These are phyloP conservation scores for Acacia crassicarpa DNA, from an alignment of 306 rosid genomes.

Conservation along the genomic window DNA sequence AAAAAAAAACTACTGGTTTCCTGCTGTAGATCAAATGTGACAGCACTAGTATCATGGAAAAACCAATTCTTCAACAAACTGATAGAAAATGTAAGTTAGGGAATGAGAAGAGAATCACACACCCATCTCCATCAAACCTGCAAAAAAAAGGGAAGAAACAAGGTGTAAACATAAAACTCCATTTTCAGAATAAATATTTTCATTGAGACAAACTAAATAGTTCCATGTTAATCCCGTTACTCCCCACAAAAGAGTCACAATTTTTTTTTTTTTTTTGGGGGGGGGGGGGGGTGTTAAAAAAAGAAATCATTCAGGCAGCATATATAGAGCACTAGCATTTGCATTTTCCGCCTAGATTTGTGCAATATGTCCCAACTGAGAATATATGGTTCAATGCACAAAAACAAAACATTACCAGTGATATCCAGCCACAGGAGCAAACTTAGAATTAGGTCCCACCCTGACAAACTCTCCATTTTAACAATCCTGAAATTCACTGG, in stretches of 20 bases:
- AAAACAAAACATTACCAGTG: constrained; percentile 62
- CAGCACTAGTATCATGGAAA: background rate
- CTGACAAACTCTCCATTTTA: constrained; percentile 94
- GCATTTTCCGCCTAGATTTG: constrained; percentile 13
- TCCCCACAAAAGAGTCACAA: constrained; percentile 9
- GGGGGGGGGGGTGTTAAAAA: background rate
- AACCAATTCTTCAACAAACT: constrained; percentile 18
- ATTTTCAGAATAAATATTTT: constrained; percentile 9
- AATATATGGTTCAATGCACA: background rate
- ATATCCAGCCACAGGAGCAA: constrained; percentile 86
- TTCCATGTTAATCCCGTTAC: constrained; percentile 3
- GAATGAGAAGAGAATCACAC: constrained; percentile 37
- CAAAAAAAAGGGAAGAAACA: constrained; percentile 33
- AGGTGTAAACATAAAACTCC: constrained; percentile 33
- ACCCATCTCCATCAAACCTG: constrained; percentile 99
- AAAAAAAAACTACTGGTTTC: background rate
- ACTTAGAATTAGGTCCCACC: constrained; percentile 90
- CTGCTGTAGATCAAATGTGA: constrained; percentile 9
- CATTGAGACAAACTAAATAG: constrained; percentile 11
- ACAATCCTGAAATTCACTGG: constrained; percentile 60
- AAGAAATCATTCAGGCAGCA: background rate
- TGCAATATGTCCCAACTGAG: background rate
- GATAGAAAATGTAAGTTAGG: constrained; percentile 22
- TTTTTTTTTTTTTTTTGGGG: background rate
- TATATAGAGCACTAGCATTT: constrained; percentile 9